A percentile compares a stretch with the other conserved stretches of the same genome.
Conservation (phyloP, 371 early-diverging fungal genomes). For the Synchytrium microbalum region DNA sequence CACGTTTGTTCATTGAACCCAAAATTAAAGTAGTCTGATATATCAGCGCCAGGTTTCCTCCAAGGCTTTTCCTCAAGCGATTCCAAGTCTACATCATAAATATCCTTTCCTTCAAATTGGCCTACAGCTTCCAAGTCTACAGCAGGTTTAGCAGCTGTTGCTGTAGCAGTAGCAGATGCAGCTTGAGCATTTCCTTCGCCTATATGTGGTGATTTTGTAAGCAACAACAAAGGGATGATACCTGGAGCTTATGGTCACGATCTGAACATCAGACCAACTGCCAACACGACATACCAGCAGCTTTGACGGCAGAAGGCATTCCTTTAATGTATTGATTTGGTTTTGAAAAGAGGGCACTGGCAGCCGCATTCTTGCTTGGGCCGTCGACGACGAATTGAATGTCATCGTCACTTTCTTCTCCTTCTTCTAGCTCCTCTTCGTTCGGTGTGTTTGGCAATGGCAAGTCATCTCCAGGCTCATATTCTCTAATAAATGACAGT, state of each 20-base stretch:
- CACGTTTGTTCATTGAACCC: constrained; percentile 95
- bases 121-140: constrained; percentile 68
- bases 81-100: constrained; percentile 85
- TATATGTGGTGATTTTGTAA: too few relatives aligned
- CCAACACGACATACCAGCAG: background rate
- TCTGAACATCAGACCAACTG: too few relatives aligned
- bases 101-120: constrained; percentile 64
- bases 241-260: too few relatives aligned
- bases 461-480: background rate
- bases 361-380: background rate
- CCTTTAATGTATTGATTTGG: background rate
- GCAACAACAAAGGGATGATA: background rate
- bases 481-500: background rate
- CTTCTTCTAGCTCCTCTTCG: background rate
- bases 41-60: constrained; percentile 95
- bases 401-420: background rate
- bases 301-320: background rate
- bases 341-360: background rate
- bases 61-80: constrained; percentile 92
- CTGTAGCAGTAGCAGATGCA: background rate
- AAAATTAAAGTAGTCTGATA: constrained; percentile 98
- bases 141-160: constrained; percentile 28
- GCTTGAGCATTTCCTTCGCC: too few relatives aligned
- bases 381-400: background rate
- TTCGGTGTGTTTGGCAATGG: background rate